Conservation (phyloP, 768 basidiomycete genomes). For the Lactarius quietus region DNA sequence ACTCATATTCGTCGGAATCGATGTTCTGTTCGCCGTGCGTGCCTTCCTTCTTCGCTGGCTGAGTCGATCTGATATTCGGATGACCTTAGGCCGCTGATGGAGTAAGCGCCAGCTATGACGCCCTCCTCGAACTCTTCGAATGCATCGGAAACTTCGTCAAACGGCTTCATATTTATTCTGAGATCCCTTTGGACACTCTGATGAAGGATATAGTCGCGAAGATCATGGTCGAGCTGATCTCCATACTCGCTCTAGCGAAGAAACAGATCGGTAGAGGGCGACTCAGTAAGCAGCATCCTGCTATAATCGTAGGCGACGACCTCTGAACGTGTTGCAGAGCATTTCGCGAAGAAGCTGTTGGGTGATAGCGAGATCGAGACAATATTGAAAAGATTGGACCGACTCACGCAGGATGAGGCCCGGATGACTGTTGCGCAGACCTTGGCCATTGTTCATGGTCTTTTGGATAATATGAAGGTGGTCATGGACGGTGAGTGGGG, state of each 20-base stretch:
- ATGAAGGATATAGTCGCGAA: conserved; percentile 3
- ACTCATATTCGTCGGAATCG: not conserved
- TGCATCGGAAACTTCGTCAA: not conserved
- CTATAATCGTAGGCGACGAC: not conserved
- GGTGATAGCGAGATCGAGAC: conserved; percentile 3
- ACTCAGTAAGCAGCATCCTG: not conserved
- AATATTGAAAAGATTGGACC: conserved; percentile 3
- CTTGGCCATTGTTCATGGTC: not conserved
- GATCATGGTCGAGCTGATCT: conserved; percentile 8
- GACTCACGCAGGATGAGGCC: conserved; percentile 12
- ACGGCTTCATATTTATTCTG: conserved; percentile 3
- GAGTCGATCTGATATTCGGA: too few relatives aligned
- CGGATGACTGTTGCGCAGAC: conserved; percentile 7
- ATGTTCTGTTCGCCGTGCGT: not conserved
- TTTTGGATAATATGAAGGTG: too few relatives aligned
- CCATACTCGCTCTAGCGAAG: conserved; percentile 6
- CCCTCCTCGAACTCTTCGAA: not conserved
- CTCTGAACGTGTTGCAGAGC: not conserved
- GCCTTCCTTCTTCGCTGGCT: too few relatives aligned
- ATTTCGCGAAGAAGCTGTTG: conserved; percentile 5
- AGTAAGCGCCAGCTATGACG: too few relatives aligned
- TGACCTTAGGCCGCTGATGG: too few relatives aligned
- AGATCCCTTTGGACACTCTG: not conserved
- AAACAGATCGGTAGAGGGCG: conserved; percentile 9
- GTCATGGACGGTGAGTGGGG: not conserved